These are phyloP conservation scores for Kwoniella sp. DNA, from an alignment of 768 basidiomycete species.

Conservation along the genomic window DNA sequence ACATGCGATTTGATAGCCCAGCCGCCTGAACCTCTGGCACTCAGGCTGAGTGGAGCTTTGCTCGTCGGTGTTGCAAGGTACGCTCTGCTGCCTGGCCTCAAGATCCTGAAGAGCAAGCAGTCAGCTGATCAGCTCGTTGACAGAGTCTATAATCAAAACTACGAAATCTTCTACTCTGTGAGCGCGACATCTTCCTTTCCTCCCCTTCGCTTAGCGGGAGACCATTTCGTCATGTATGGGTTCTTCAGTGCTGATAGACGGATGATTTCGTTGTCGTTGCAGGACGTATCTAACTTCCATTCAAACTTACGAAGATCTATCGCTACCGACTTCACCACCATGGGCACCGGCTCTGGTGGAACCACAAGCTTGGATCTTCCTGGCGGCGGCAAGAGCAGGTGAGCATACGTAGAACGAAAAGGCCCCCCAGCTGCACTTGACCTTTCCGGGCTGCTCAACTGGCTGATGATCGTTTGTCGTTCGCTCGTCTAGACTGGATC, in stretches of 20 bases:
- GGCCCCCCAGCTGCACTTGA: too few species aligned
- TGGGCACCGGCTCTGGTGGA: slow-evolving; percentile 57
- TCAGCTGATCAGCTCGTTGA: slow-evolving; percentile 8
- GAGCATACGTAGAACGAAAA: too few species aligned
- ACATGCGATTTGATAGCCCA: slow-evolving; percentile 77
- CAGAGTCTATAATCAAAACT: slow-evolving; percentile 45
- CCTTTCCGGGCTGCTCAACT: too few species aligned
- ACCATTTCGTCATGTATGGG: too few species aligned
- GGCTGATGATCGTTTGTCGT: neutral
- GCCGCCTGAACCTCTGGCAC: slow-evolving; percentile 81
- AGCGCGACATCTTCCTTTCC: slow-evolving; percentile 5
- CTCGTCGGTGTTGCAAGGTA: slow-evolving; percentile 88
- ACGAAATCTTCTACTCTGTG: slow-evolving; percentile 42
- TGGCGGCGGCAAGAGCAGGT: slow-evolving; percentile 44
- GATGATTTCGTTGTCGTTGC: slow-evolving; percentile 28
- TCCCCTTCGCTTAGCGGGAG: slow-evolving; percentile 1
- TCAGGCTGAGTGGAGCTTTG: slow-evolving; percentile 82
- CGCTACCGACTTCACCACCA: slow-evolving; percentile 63
- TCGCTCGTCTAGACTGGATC: slow-evolving; percentile 29
- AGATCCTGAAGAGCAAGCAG: too few species aligned
- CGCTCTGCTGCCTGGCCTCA: slow-evolving; percentile 31
- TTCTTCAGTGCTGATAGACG: neutral
- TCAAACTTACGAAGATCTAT: slow-evolving; percentile 76
- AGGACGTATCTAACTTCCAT: slow-evolving; percentile 83
- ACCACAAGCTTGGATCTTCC: slow-evolving; percentile 63